Base-by-base conservation (phyloP, 306 rosid species). In the Vachellia pachyceras region DNA sequence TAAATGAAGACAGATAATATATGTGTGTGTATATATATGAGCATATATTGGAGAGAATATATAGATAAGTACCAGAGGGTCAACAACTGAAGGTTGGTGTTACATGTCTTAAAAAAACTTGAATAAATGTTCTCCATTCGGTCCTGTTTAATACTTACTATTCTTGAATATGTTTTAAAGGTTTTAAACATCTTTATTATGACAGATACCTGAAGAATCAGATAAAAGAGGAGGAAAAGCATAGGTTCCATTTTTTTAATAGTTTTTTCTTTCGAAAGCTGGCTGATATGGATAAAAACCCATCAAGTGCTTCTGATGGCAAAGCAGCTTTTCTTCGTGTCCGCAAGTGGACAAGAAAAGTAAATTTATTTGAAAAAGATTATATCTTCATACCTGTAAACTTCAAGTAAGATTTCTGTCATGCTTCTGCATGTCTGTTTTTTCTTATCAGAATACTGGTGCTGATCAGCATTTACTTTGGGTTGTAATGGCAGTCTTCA, bases 311-410 rank as follows among this genome's bases (percentile, higher is more conserved):
- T 79, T 84, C 89, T 70, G 94, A 90, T 52, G 92, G 95, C 69
- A 85, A 86, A 84, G 93, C 92, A 77, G 95, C 97, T 79, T 94
- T 90, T 87, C 89, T 82, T 75, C 93, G 98, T 74, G 97, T 91
- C 80, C 87, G 90, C 66, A 91, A 87, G 87, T 94, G 97, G 98
- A 94, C 98, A 7, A 88, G 98, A 89, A 94, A 89, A 90, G 87
- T 94, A 29, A 84, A 91, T 83, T 89, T 94, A 52, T 94, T 94
- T 84, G 91, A 86, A 73, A 94, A 91, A 84, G 95, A 94, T 73
- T 94, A 87, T 84, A 79, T 94, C 86, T 91, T 94, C 85, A 90
- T 94, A 83, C 98, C 98, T 50, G 86, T 94, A 84, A 94, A 94
- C 82, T 94, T 90, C 90, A 91, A 85, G 98, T 91, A 89, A 86